Evolutionary conservation across 768 basidiomycete species (phyloP).

Genomic region (Kwoniella sp.): DNA sequence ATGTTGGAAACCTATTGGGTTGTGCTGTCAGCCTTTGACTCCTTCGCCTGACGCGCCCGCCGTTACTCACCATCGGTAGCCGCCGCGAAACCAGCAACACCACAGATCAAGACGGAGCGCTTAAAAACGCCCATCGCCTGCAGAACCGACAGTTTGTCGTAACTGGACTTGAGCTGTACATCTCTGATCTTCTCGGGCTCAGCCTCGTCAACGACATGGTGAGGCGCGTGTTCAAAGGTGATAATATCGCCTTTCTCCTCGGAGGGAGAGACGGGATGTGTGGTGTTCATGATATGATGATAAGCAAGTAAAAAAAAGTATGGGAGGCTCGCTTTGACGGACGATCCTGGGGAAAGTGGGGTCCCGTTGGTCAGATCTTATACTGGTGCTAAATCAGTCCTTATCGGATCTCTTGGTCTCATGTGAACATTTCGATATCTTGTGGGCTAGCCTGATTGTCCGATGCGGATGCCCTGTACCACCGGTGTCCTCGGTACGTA

Average conservation of each 20-base stretch:
- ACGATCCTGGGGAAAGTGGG: not conserved
- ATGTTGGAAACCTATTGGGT: constrained; percentile 20
- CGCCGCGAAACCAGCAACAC: constrained; percentile 35
- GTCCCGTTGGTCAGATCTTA: not conserved
- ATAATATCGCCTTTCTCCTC: not conserved
- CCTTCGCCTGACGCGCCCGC: no score
- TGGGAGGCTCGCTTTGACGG: not conserved
- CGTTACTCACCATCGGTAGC: constrained; percentile 29
- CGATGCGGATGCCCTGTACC: not conserved
- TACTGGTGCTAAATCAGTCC: not conserved
- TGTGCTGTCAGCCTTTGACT: not conserved
- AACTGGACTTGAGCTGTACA: constrained; percentile 32
- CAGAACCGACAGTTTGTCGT: constrained; percentile 22
- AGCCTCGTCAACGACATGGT: not conserved
- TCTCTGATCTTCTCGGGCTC: constrained; percentile 15
- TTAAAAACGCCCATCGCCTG: constrained; percentile 21
- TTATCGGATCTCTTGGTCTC: no score
- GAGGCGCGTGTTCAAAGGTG: not conserved
- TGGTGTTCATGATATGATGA: not conserved
- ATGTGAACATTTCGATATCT: no score
- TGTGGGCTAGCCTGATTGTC: not conserved
- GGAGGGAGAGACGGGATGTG: not conserved
- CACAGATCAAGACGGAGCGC: constrained; percentile 25
- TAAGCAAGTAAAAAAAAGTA: not conserved
- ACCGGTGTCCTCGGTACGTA: not conserved